A percentile compares a stretch with the other conserved stretches of the same genome.
phyloP scores from a whole-genome alignment of 805 yeast genomes.

The Wickerhamomyces queroliae region DNA sequence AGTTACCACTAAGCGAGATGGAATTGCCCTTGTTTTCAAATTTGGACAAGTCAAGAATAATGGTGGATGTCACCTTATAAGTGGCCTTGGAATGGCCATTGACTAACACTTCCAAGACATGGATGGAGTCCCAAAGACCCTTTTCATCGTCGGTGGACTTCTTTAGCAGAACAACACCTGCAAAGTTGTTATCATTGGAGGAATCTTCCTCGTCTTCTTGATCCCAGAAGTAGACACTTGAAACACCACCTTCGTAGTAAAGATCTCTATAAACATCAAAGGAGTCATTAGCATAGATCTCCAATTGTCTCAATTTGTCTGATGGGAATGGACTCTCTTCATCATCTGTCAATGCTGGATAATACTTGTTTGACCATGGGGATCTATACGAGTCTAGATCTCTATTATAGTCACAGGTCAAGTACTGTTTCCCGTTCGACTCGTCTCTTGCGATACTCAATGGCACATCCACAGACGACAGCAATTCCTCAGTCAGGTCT shows the following conservation, averaged over 20 bases:
- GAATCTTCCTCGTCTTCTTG: constrained; percentile 48
- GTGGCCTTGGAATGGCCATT: constrained; percentile 29
- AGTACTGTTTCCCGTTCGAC: constrained; percentile 51
- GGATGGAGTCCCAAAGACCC: constrained; percentile 81
- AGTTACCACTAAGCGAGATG: constrained; percentile 65
- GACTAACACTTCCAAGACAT: constrained; percentile 73
- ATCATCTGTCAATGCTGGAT: constrained; percentile 46
- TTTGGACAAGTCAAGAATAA: constrained; percentile 61
- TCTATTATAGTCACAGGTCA: constrained; percentile 91
- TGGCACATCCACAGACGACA: constrained; percentile 86
- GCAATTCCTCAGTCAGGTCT: constrained; percentile 77
- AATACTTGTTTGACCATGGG: constrained; percentile 82
- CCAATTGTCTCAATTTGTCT: constrained; percentile 60
- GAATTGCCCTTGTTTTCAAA: constrained; percentile 25
- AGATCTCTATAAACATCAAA: constrained; percentile 90
- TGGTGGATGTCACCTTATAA: constrained; percentile 82
- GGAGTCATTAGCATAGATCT: constrained; percentile 78
- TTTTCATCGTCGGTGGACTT: constrained; percentile 45
- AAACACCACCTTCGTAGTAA: constrained; percentile 91
- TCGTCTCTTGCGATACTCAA: constrained; percentile 35
- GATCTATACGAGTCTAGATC: constrained; percentile 91
- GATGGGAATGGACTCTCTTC: constrained; percentile 77
- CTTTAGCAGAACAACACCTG: constrained; percentile 86
- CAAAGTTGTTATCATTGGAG: constrained; percentile 52
- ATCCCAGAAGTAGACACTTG: constrained; percentile 92